Base-by-base conservation (phyloP, 1,284 basidiomycete genomes). In the Cutaneotrichosporon arboriforme region DNA sequence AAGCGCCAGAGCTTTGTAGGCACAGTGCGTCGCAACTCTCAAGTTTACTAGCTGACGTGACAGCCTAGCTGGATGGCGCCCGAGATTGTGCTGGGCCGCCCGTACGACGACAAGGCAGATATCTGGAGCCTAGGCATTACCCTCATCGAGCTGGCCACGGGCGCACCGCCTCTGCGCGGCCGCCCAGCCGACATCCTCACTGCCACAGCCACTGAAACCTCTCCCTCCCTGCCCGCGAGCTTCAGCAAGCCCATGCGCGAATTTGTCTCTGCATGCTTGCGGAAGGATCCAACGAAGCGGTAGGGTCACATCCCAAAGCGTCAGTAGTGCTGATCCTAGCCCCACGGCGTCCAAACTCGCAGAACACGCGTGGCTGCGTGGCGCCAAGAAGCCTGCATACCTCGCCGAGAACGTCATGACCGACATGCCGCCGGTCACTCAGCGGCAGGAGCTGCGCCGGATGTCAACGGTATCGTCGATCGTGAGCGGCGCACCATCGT, bases 1-100 rank as follows among this genome's bases (percentile, higher is more conserved):
- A 96, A 94, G 75, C 82, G 93, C 22, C 90, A 89, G 53, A 96
- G 92, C 1, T 84, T 97, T 63, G 89, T 92, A 52, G 94, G 93
- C 1, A 97, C 93, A 0, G 69, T 70, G 51, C 52, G 69, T 59
- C 12, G 15, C 14, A 12, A 43, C n/a, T 36, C 23, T 15, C 21
- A 4, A 9, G 20, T 21, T n/a, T n/a, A n/a, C n/a, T n/a, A n/a
- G 35, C 57, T 59, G 44, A 53, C 33, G 9, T 17, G n/a, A 4
- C 46, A 70, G 70, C 93, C 92, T 0, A 88, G 90, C 65, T 97
- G 93, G 92, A 97, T 97, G 94, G 93, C 93, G 0, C 93, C 93
- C 0, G 94, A 97, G 72, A 88, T 97, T 9, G 86, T 94, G 13
- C 81, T 84, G 18, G 83, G 86, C 7, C 84, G 88, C 35, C 81